These are phyloP conservation scores for Omphalea diandra DNA, from an alignment of 441 rosid genomes.

Conservation along the genomic window DNA sequence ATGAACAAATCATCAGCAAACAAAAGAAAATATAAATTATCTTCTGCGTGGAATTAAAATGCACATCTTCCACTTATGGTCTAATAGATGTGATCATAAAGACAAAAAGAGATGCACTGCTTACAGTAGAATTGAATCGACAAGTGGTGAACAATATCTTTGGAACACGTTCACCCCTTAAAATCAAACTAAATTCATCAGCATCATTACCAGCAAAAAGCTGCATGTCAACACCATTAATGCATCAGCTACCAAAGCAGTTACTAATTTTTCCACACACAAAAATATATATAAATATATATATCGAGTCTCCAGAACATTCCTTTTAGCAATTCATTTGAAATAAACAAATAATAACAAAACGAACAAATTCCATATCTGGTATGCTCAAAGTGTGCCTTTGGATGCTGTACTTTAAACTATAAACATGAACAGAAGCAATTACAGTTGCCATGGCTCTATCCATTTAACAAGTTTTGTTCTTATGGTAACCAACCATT, in stretches of 20 bases:
- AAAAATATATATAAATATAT: no score
- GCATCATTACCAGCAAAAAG: constrained; percentile 80
- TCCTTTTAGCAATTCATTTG: neutral
- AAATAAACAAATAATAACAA: neutral
- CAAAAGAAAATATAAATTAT: neutral
- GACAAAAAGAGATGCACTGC: constrained; percentile 27
- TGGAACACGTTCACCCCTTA: constrained; percentile 52
- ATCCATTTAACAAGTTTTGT: no score
- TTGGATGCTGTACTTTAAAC: neutral
- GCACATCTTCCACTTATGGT: neutral
- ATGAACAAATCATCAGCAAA: neutral
- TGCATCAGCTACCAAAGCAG: constrained; percentile 5
- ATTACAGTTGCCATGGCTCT: no score
- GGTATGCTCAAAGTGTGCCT: neutral
- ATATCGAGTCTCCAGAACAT: neutral
- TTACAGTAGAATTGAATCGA: constrained; percentile 84
- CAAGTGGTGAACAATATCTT: constrained; percentile 87
- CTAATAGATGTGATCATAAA: neutral
- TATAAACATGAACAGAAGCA: no score
- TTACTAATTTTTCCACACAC: neutral
- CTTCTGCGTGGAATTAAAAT: no score
- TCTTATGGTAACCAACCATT: no score
- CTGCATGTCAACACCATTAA: constrained; percentile 34
- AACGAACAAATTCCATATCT: neutral
- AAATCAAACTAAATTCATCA: constrained; percentile 71